These are phyloP conservation scores for Termitomyces sp. DNA, from an alignment of 768 basidiomycete species.

Conservation along the genomic window DNA sequence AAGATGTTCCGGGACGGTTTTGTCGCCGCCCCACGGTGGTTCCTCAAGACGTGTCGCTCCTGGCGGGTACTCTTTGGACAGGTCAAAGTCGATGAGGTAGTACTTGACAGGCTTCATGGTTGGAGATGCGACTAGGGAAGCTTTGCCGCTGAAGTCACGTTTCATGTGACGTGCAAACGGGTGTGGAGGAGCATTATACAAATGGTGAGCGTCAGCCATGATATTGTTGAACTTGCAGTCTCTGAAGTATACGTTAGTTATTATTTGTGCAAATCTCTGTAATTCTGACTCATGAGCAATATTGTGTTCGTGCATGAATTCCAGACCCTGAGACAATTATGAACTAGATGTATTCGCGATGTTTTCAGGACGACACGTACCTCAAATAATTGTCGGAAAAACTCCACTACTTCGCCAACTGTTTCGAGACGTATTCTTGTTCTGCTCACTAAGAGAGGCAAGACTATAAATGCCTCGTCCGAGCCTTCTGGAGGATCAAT, in stretches of 20 bases:
- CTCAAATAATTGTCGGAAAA: slow-evolving; percentile 10
- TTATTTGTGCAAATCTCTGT: no score
- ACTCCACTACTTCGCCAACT: not conserved
- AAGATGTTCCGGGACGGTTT: slow-evolving; percentile 1
- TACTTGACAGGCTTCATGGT: slow-evolving; percentile 16
- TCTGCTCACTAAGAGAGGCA: not conserved
- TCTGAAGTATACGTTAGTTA: not conserved
- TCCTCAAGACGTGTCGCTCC: not conserved
- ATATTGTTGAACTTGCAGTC: slow-evolving; percentile 15
- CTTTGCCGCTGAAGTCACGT: slow-evolving; percentile 3
- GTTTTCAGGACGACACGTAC: slow-evolving; percentile 11
- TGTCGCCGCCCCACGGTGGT: slow-evolving; percentile 4
- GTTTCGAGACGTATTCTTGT: not conserved
- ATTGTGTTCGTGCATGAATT: slow-evolving; percentile 28
- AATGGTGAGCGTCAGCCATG: slow-evolving; percentile 9
- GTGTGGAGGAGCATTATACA: slow-evolving; percentile 10
- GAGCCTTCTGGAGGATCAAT: slow-evolving; percentile 14
- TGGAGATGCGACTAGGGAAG: slow-evolving; percentile 2
- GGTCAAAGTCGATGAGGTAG: slow-evolving; percentile 20
- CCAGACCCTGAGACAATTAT: slow-evolving; percentile 18
- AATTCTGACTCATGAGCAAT: slow-evolving; percentile 25
- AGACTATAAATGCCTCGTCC: not conserved
- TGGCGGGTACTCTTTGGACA: slow-evolving; percentile 12
- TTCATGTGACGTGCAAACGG: slow-evolving; percentile 3
- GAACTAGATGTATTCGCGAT: slow-evolving; percentile 1